Percentiles rank a stretch among this genome's conserved stretches.
phyloP scores from a whole-genome alignment of 352 stramenopile genomes.

The Pythium insidiosum region DNA sequence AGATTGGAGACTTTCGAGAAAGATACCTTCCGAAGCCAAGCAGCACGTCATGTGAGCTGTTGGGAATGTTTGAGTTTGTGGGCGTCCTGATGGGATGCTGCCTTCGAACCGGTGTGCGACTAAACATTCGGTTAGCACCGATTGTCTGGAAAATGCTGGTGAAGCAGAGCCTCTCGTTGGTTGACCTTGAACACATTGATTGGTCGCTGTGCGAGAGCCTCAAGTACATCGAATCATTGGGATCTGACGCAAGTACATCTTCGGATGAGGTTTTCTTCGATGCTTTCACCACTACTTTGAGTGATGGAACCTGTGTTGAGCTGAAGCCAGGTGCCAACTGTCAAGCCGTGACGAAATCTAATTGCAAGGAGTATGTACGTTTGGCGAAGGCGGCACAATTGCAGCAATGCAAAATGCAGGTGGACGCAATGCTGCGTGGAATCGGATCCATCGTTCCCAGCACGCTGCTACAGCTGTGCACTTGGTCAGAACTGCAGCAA shows the following conservation, averaged over 20 bases:
- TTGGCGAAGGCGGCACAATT: conserved; percentile 52
- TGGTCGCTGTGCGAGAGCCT: conserved; percentile 25
- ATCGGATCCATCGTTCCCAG: conserved; percentile 64
- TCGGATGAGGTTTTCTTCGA: conserved; percentile 38
- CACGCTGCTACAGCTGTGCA: conserved; percentile 61
- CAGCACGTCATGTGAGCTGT: conserved; percentile 37
- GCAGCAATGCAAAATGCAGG: conserved; percentile 67
- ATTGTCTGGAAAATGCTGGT: conserved; percentile 79
- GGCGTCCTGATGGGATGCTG: conserved; percentile 73
- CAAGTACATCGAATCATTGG: conserved; percentile 16
- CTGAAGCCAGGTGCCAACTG: conserved; percentile 34
- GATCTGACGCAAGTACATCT: neutral
- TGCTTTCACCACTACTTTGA: conserved; percentile 66
- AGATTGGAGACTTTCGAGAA: conserved; percentile 65
- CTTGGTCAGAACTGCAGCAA: conserved; percentile 73
- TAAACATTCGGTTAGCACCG: conserved; percentile 64
- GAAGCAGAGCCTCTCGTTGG: conserved; percentile 49
- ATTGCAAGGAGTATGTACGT: conserved; percentile 64
- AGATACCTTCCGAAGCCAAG: conserved; percentile 53
- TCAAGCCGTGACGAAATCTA: conserved; percentile 56
- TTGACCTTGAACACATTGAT: conserved; percentile 59
- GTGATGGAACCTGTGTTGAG: conserved; percentile 56
- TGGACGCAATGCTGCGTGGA: conserved; percentile 64
- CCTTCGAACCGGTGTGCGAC: conserved; percentile 59
- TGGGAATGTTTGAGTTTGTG: conserved; percentile 75